Base-by-base conservation (phyloP, 768 basidiomycete genomes). In the Leucocoprinus leucothites region DNA sequence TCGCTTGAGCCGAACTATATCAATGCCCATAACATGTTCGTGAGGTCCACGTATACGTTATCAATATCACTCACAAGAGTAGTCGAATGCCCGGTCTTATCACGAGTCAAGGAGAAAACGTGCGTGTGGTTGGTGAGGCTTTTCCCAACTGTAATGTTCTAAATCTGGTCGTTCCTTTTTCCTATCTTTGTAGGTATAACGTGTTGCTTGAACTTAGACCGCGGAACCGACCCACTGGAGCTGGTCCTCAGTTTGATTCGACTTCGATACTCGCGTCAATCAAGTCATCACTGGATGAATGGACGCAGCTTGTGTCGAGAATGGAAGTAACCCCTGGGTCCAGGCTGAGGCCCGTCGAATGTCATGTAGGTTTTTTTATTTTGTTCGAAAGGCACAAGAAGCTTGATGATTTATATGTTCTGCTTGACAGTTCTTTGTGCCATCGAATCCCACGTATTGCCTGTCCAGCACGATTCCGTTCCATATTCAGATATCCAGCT, bases 281-380 rank as follows among this genome's bases (percentile, higher is more conserved):
- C 55, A 85, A 85, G 61, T 65, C 72, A 0, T 66, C 73, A 1
- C 82, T 84, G 4, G 81, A 82, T 48, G 85, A 85, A 60, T 86
- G 82, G 83, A 67, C 69, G 48, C 79, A 85, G 62, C 65, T 78
- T n/a, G 57, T 74, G 53, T 55, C 74, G 59, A 61, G 61, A 51
- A 64, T 82, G 68, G 59, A 67, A 45, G 63, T 66, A 34, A 67
- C 72, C 19, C 65, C 63, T 28, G 64, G 63, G 13, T 60, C 74
- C 4, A 60, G 59, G 2, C 59, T 74, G 50, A 65, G 69, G 40
- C 73, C 76, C 14, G 70, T 79, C 19, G 73, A 81, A 61, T 82
- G 81, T 61, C 75, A 82, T 64, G 84, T 84, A 61, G 60, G 80
- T 68, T 31, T 31, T 31, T 11, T 21, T 68, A 5, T 31, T 31